phyloP scores from a whole-genome alignment of 2,329 filamentous ascomycete genomes.

The Botrytis sinoallii region DNA sequence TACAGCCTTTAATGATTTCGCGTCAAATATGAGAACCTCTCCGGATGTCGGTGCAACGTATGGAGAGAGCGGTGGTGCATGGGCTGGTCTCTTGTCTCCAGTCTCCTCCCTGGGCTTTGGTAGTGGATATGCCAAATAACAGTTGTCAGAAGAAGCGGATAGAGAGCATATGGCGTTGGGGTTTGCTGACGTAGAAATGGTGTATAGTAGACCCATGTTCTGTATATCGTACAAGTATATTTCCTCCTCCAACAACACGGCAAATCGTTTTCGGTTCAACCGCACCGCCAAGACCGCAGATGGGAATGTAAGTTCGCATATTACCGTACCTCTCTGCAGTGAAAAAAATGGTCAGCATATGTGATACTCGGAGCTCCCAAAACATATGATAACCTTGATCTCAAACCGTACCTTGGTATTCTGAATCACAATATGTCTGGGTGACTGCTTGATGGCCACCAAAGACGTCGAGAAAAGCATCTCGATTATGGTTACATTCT shows the following conservation, averaged over 20 bases:
- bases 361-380: neutral
- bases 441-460: constrained; percentile 88
- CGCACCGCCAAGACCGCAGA: constrained; percentile 93
- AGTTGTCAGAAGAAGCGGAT: constrained; percentile 91
- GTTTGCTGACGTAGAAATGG: constrained; percentile 91
- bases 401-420: constrained; percentile 78
- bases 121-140: constrained; percentile 90
- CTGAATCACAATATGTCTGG: constrained; percentile 88
- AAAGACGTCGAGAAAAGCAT: constrained; percentile 99
- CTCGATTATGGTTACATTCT: constrained; percentile 93
- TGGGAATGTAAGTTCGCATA: constrained; percentile 97
- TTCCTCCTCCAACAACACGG: constrained; percentile 90
- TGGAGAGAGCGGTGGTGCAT: constrained; percentile 77
- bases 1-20: constrained; percentile 82
- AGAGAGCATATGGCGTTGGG: constrained; percentile 87
- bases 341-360: constrained; percentile 15
- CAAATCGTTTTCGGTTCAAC: constrained; percentile 88
- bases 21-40: constrained; percentile 90
- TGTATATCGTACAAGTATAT: constrained; percentile 99
- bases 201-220: constrained; percentile 93
- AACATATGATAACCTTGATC: neutral
- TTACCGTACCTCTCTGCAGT: constrained; percentile 65
- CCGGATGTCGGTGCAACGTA: constrained; percentile 83
- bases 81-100: constrained; percentile 61
- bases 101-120: constrained; percentile 67